Percentiles rank a stretch among this genome's conserved stretches.
phyloP scores from a whole-genome alignment of 2,329 filamentous ascomycete species.

The Aureobasidium sp. region DNA sequence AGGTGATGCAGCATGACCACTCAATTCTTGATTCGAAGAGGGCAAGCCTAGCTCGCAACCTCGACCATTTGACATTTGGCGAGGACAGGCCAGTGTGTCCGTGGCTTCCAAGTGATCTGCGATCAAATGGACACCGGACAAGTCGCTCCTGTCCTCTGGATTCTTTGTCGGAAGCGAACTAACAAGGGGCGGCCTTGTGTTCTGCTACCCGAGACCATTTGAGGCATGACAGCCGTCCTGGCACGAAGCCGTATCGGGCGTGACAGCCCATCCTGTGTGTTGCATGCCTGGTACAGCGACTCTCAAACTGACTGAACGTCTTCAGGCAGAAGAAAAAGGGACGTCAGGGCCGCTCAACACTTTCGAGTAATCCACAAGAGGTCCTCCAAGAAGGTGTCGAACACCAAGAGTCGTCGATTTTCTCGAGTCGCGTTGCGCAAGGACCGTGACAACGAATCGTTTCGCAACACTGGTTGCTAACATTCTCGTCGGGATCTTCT shows the following conservation, averaged over 20 bases:
- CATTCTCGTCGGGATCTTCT: background rate
- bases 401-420: background rate
- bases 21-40: background rate
- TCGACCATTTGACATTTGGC: background rate
- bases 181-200: background rate
- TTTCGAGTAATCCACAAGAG: constrained; percentile 1
- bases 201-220: background rate
- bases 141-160: background rate
- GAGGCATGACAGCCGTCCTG: background rate
- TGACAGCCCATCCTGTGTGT: background rate
- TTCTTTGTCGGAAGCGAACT: background rate
- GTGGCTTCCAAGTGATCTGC: background rate
- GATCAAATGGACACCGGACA: background rate
- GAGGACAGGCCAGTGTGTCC: background rate
- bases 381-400: constrained; percentile 3
- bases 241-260: background rate
- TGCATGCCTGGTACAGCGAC: background rate
- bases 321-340: background rate
- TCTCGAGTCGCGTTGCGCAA: background rate
- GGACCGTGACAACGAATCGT: background rate
- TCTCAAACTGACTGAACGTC: background rate
- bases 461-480: background rate
- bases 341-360: background rate
- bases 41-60: background rate
- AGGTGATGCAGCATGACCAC: background rate